Conservation (phyloP, 1,284 basidiomycete genomes). For the Trametes hirsuta region DNA sequence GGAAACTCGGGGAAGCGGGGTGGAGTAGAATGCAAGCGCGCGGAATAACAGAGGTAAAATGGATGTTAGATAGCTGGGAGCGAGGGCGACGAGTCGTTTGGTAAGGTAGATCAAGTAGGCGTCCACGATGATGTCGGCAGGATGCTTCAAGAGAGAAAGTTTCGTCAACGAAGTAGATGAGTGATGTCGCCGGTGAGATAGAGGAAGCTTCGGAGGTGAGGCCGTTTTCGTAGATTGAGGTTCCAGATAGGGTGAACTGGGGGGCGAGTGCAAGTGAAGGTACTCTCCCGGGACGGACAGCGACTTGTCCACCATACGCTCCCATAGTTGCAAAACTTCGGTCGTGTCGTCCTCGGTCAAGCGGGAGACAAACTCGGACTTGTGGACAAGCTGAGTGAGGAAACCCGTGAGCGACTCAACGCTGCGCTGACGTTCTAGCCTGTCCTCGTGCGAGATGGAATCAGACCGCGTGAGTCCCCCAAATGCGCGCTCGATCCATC, state of each 20-base stretch:
- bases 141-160: constrained; percentile 35
- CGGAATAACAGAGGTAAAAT: constrained; percentile 76
- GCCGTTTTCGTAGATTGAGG: constrained; percentile 32
- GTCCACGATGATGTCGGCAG: constrained; percentile 60
- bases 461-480: constrained; percentile 50
- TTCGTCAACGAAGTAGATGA: constrained; percentile 51
- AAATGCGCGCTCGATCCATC: constrained; percentile 68
- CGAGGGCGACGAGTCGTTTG: constrained; percentile 58
- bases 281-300: constrained; percentile 43
- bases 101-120: constrained; percentile 68
- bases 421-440: constrained; percentile 61
- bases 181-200: constrained; percentile 56
- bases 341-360: constrained; percentile 59
- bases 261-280: constrained; percentile 29
- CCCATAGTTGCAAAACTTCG: constrained; percentile 60
- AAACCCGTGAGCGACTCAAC: constrained; percentile 61
- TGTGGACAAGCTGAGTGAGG: constrained; percentile 52
- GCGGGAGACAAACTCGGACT: constrained; percentile 56
- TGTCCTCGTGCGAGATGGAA: constrained; percentile 44
- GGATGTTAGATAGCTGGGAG: constrained; percentile 51
- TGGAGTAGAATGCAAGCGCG: constrained; percentile 61
- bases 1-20: constrained; percentile 67
- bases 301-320: constrained; percentile 55
- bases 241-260: constrained; percentile 33
- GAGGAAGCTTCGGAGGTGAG: constrained; percentile 36